Evolutionary conservation across 139 green algal species (phyloP), one percentile per base, ranked within the genome.

Genomic region (Pseudopediastrum boryanum): DNA sequence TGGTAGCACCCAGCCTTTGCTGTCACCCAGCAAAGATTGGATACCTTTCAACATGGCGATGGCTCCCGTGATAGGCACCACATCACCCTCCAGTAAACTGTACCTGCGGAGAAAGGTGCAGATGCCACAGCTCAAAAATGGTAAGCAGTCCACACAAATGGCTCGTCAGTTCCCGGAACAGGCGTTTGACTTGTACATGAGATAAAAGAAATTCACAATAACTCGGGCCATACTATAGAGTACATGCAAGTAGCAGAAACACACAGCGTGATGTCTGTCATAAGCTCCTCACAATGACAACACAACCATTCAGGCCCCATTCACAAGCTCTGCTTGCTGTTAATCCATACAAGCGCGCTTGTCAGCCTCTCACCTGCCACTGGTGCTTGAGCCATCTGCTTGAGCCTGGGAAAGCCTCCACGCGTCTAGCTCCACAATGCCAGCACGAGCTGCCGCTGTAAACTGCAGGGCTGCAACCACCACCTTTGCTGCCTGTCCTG

Each of bases 1-100:
- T 12, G 25, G 71, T 56, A 70, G 44, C 27, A 78, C 41, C 71
- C 71, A 78, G 54, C 16, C 43, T n/a, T 38, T 64, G 41, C 71
- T 78, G 54, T 78, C 71, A 33, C 41, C 39, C 39, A 78, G n/a
- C 27, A 78, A 56, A 7, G 54, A 39, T 27, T 39, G 58, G 8
- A 78, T 9, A 27, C 71, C 71, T 21, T 78, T 78, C 16, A 51
- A 23, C 27, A 56, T 56, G 12, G 54, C 71, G 13, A 78, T 19
- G 12, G 69, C 13, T 25, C 59, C 10, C n/a, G 58, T 59, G 21
- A 78, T 70, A 10, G 71, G 54, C 9, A 58, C 54, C 41, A 56
- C 56, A 70, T 78, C 71, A 9, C 31, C 39, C 4, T 78, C 54
- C 2, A 23, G 9, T 29, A 78, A n/a, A 1, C 3, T 12, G 39